Base-by-base conservation (phyloP, 176 grass and related monocot species). In the Cocos nucifera region DNA sequence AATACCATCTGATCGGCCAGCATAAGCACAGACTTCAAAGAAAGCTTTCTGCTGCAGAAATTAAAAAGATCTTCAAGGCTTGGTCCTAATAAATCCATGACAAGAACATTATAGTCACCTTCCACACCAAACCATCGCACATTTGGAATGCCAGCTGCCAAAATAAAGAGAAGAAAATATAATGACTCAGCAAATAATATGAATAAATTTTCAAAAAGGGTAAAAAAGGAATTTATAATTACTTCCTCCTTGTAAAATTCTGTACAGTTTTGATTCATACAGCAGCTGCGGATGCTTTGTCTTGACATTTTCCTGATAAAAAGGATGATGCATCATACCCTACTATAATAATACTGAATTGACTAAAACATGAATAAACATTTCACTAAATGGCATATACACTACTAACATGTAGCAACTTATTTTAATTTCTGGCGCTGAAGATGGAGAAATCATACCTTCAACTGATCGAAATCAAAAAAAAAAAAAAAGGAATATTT, bases 231-330 rank as follows among this genome's bases (percentile, higher is more conserved):
- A 65, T 0, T 51, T 65, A 17, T 65, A 21, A 51, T 62, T 51
- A 65, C 63, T 65, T 65, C 63, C 63, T 52, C 63, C 63, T 65
- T 65, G 63, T 15, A 65, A 24, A 48, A 65, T 65, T 51, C 63
- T 65, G 63, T 65, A 65, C 14, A 65, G 19, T 15, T 65, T 65
- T 65, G 63, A 65, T 65, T 65, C 63, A 27, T 65, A 65, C 52
- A 50, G 63, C 63, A 65, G 48, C 44, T 65, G 63, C 7, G 49
- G 63, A 24, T 65, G 63, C 44, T 65, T 65, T 51, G 63, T 65
- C 48, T 65, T 65, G 48, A 53, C 49, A 52, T 65, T 65, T 65
- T 65, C 63, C 63, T 65, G 49, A 52, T 65, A 17, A 51, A 65
- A 65, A 44, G 20, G 51, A 24, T 44, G 35, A 17, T 25, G 2